phyloP scores from a whole-genome alignment of 495 filamentous ascomycete species.

The Tuber magnatum region DNA sequence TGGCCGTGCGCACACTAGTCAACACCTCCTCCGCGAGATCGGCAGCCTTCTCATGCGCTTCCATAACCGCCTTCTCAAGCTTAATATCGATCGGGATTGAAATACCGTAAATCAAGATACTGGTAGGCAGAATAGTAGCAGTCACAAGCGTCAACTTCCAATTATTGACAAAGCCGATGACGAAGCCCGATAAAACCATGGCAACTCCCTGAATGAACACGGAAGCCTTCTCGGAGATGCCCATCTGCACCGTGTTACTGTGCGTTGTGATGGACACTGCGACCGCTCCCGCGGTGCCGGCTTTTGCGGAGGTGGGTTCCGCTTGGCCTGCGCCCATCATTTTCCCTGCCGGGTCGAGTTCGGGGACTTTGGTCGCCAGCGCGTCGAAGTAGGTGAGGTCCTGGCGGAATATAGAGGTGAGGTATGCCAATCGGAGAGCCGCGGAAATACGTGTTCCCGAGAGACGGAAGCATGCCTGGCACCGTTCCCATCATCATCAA shows the following conservation, averaged over 20 bases:
- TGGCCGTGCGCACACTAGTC: constrained; percentile 53
- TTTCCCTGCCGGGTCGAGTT: constrained; percentile 20
- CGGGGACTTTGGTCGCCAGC: constrained; percentile 12
- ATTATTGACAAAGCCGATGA: constrained; percentile 52
- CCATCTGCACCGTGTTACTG: constrained; percentile 58
- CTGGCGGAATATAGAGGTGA: constrained; percentile 50
- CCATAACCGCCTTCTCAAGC: constrained; percentile 51
- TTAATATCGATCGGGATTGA: constrained; percentile 54
- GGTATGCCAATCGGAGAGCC: constrained; percentile 49
- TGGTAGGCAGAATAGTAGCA: constrained; percentile 52
- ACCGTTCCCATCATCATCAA: constrained; percentile 27
- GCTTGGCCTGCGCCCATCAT: not conserved
- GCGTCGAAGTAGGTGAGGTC: constrained; percentile 50
- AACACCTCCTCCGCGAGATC: constrained; percentile 56
- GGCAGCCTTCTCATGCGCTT: constrained; percentile 55
- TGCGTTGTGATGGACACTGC: constrained; percentile 57
- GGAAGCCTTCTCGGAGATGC: constrained; percentile 58
- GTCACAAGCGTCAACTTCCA: constrained; percentile 56
- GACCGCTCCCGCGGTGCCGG: constrained; percentile 31
- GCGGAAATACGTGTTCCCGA: constrained; percentile 52
- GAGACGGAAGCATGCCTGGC: constrained; percentile 53
- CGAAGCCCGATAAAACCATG: constrained; percentile 48
- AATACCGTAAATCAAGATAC: constrained; percentile 51
- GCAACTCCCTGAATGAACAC: constrained; percentile 51
- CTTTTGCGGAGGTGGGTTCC: not conserved